Evolutionary conservation across 495 filamentous ascomycete genomes (phyloP), one percentile per base, ranked within the genome.

Genomic region (Saxophila tyrrhenica): DNA sequence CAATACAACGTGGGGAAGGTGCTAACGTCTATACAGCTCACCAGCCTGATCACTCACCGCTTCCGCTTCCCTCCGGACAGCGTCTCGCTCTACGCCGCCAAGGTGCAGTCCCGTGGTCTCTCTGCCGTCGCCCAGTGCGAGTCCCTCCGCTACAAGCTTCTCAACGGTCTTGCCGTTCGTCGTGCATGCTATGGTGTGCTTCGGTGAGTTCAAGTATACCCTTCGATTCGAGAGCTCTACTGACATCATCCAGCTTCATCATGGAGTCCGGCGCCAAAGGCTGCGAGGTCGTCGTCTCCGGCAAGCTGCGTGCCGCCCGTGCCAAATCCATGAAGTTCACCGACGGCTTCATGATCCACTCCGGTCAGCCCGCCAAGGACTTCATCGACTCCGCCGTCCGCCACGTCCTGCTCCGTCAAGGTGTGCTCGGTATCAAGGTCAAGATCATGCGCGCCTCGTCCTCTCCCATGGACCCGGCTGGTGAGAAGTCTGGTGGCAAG

Each of bases 301-400:
- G 92, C 72, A 98, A 98, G 81, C 86, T 98, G 61, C 84, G 92
- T 67, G 92, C 92, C 74, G 92, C 92, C 64, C 86, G 92, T 80
- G 92, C 92, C 70, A 98, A 98, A 87, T 86, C 81, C 79, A 98
- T 98, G 92, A 98, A 98, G 83, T 98, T 98, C 83, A 98, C 92
- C 71, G 92, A 98, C 72, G 92, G 92, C 68, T 98, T 98, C 88
- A 98, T 98, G 92, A 98, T 98, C 80, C 92, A 98, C 87, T 97
- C 92, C 69, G 92, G 92, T 77, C 92, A 97, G 70, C 92, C 92
- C 64, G 94, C 92, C 65, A 90, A 92, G 76, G 92, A 98, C 76
- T 98, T 98, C 80, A 98, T 98, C 74, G 92, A 98, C 80, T 81
- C 75, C 67, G 94, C 92, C 58, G 95, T 89, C 64, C 91, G 92